These are phyloP conservation scores for Sclerotiophoma versabilis DNA, from an alignment of 2,329 filamentous ascomycete genomes.

Conservation along the genomic window DNA sequence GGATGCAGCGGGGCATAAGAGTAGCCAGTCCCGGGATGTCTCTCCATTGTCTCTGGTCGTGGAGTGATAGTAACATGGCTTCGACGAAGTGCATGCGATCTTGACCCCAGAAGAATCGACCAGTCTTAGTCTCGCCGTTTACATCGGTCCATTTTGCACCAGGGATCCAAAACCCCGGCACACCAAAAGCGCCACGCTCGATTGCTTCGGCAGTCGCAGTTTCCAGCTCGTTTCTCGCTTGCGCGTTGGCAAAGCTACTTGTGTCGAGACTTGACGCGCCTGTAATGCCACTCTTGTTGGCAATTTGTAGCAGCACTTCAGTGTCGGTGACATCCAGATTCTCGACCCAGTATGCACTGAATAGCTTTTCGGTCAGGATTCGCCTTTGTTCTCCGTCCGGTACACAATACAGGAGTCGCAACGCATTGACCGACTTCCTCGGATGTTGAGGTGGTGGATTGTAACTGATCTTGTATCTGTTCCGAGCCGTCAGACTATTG, in stretches of 20 bases:
- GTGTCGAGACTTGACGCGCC: constrained; percentile 15
- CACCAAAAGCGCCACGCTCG: constrained; percentile 44
- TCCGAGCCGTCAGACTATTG: not conserved
- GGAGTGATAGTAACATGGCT: constrained; percentile 29
- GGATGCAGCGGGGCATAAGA: constrained; percentile 34
- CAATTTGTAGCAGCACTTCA: constrained; percentile 32
- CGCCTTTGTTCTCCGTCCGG: constrained; percentile 26
- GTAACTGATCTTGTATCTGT: constrained; percentile 35
- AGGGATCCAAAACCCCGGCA: constrained; percentile 46
- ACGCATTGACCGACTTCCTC: constrained; percentile 43
- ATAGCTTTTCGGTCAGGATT: constrained; percentile 34
- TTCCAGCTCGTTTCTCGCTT: constrained; percentile 36
- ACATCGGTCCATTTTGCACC: constrained; percentile 29
- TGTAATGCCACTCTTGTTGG: constrained; percentile 31
- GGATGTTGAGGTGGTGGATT: constrained; percentile 44
- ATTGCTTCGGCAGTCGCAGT: constrained; percentile 38
- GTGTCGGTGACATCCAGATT: constrained; percentile 37
- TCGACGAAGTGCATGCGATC: constrained; percentile 49
- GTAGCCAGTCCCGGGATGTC: constrained; percentile 21
- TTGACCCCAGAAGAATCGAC: constrained; percentile 46
- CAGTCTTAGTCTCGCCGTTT: constrained; percentile 18
- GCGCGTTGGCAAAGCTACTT: constrained; percentile 23
- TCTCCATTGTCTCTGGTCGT: constrained; percentile 18
- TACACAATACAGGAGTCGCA: constrained; percentile 38
- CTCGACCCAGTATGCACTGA: constrained; percentile 45